Evolutionary conservation across 352 stramenopile species (phyloP).

Genomic region (Phytophthora litchii): DNA sequence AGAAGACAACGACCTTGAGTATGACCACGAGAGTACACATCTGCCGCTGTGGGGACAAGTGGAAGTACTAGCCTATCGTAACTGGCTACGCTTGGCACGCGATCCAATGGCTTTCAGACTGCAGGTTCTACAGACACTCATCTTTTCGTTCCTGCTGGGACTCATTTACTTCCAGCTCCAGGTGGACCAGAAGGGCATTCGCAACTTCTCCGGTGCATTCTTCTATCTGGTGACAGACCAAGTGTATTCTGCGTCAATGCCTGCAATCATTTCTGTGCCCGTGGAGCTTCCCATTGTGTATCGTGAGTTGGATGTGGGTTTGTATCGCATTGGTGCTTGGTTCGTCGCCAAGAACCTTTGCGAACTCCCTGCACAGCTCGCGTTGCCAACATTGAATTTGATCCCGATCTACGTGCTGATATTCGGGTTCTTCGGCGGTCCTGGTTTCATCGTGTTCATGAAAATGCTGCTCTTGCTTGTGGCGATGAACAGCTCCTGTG

Average conservation of each 20-base stretch:
- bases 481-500: conserved; percentile 39
- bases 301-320: conserved; percentile 39
- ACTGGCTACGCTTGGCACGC: conserved; percentile 36
- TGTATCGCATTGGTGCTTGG: conserved; percentile 46
- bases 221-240: conserved; percentile 57
- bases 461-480: conserved; percentile 37
- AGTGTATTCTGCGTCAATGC: conserved; percentile 39
- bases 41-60: conserved; percentile 36
- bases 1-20: conserved; percentile 2
- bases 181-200: conserved; percentile 42
- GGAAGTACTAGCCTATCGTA: conserved; percentile 40
- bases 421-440: conserved; percentile 25
- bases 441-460: conserved; percentile 32
- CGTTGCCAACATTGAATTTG: conserved; percentile 39
- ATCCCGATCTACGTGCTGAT: conserved; percentile 46
- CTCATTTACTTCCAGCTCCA: conserved; percentile 56
- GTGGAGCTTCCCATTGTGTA: conserved; percentile 48
- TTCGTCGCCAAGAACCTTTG: conserved; percentile 54
- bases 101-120: conserved; percentile 39
- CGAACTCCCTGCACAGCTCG: conserved; percentile 38
- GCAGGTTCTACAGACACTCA: conserved; percentile 37
- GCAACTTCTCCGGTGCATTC: conserved; percentile 46
- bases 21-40: conserved; percentile 15
- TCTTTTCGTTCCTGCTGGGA: conserved; percentile 41
- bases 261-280: conserved; percentile 45